phyloP scores from a whole-genome alignment of 2,329 filamentous ascomycete genomes.

The Fusarium sp. region DNA sequence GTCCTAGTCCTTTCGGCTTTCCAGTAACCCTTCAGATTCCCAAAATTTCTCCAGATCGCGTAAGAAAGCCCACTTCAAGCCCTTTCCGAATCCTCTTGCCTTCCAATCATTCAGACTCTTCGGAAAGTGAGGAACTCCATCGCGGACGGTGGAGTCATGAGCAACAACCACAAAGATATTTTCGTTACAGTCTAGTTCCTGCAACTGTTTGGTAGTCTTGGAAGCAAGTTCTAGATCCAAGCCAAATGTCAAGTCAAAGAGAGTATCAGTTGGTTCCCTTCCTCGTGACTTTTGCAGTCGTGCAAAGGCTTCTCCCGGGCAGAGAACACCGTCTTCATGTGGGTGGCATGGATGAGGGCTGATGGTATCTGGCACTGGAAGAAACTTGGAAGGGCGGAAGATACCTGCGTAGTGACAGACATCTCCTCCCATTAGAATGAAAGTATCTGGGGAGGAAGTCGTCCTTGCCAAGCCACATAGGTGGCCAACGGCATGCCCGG shows the following conservation, averaged over 20 bases:
- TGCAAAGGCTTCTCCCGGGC: slow-evolving; percentile 28
- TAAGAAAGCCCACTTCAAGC: slow-evolving; percentile 32
- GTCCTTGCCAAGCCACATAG: slow-evolving; percentile 53
- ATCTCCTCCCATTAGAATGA: slow-evolving; percentile 54
- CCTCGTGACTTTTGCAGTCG: slow-evolving; percentile 28
- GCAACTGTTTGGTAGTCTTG: slow-evolving; percentile 17
- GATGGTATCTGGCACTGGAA: slow-evolving; percentile 45
- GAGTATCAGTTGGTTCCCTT: slow-evolving; percentile 14
- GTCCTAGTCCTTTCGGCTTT: not conserved
- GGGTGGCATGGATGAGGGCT: slow-evolving; percentile 31
- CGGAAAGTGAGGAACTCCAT: slow-evolving; percentile 36
- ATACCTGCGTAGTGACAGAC: slow-evolving; percentile 51
- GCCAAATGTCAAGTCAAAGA: slow-evolving; percentile 34
- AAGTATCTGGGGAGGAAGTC: slow-evolving; percentile 44
- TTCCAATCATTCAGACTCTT: slow-evolving; percentile 33
- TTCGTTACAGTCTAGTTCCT: slow-evolving; percentile 33
- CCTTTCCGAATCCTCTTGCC: slow-evolving; percentile 12
- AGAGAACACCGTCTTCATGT: not conserved
- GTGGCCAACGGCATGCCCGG: slow-evolving; percentile 52
- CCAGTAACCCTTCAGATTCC: slow-evolving; percentile 19
- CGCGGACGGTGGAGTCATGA: slow-evolving; percentile 31
- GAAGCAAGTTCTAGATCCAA: slow-evolving; percentile 24
- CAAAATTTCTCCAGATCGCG: slow-evolving; percentile 32
- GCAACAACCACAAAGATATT: slow-evolving; percentile 31
- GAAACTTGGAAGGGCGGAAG: slow-evolving; percentile 47